Evolutionary conservation across 306 rosid genomes (phyloP).

Genomic region (Cucumis hystrix): DNA sequence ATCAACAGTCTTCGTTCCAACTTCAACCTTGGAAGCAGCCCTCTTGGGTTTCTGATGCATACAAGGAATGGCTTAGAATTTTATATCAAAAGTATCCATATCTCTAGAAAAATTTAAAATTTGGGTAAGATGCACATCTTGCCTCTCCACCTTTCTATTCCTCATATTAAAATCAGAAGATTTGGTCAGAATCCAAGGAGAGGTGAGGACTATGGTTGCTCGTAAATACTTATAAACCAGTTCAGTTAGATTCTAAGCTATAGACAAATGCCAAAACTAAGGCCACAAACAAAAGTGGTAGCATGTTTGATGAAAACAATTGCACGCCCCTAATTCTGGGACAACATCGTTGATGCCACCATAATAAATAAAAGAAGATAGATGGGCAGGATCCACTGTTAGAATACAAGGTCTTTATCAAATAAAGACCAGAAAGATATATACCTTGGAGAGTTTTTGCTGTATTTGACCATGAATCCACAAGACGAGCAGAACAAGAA

Average conservation of each 20-base stretch:
- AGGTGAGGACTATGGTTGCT: background rate
- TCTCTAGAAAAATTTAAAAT: background rate
- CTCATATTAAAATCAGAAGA: background rate
- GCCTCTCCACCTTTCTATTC: background rate
- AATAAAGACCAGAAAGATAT: background rate
- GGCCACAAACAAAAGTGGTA: background rate
- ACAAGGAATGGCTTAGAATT: background rate
- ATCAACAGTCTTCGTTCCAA: conserved; percentile 69
- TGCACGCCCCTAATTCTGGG: background rate
- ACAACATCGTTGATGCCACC: background rate
- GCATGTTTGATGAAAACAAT: background rate
- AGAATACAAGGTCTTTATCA: background rate
- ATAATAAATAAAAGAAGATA: background rate
- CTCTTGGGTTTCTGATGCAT: conserved; percentile 62
- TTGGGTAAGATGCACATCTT: background rate
- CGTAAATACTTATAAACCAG: background rate
- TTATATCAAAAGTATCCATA: background rate
- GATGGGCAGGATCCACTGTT: background rate
- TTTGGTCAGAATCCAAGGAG: background rate
- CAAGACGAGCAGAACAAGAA: conserved; percentile 50
- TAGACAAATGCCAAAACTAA: background rate
- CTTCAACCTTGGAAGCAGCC: conserved; percentile 80
- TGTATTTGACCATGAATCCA: conserved; percentile 85
- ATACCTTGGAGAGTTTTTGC: conserved; percentile 65
- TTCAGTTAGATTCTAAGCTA: background rate